These are phyloP conservation scores for Crataegus laevigata DNA, from an alignment of 306 rosid species.

Conservation along the genomic window DNA sequence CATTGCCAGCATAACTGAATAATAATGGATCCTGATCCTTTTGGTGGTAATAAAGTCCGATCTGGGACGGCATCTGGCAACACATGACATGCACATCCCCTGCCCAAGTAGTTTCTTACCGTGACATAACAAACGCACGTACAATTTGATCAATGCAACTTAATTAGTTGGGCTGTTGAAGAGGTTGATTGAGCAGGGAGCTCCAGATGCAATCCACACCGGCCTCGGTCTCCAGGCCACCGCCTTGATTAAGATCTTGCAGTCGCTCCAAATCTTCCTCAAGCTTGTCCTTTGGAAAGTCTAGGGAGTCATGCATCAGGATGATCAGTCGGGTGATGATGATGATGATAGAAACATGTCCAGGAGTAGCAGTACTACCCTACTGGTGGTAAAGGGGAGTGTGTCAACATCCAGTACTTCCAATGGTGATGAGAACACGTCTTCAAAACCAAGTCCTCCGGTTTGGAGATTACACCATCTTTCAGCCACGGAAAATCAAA, in stretches of 20 bases:
- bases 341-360: not conserved
- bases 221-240: slow-evolving; percentile 35
- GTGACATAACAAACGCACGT: too few relatives aligned
- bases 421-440: slow-evolving; percentile 42
- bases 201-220: slow-evolving; percentile 50
- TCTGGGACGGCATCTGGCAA: too few relatives aligned
- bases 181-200: slow-evolving; percentile 38
- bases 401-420: not conserved
- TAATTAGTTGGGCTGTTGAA: slow-evolving; percentile 9
- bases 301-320: slow-evolving; percentile 7
- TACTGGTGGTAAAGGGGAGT: slow-evolving; percentile 3
- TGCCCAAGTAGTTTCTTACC: too few relatives aligned
- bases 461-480: slow-evolving; percentile 59
- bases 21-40: too few relatives aligned
- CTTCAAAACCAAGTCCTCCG: slow-evolving; percentile 52
- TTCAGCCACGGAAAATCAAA: slow-evolving; percentile 95
- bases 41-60: too few relatives aligned
- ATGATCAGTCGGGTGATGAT: too few relatives aligned
- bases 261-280: slow-evolving; percentile 25
- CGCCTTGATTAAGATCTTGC: slow-evolving; percentile 18
- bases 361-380: not conserved
- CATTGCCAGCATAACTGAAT: too few relatives aligned
- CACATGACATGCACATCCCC: too few relatives aligned
- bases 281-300: slow-evolving; percentile 25
- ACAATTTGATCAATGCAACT: not conserved